Evolutionary conservation across 164 flowering plant genomes (phyloP).

Genomic region (Litsea cubeba): DNA sequence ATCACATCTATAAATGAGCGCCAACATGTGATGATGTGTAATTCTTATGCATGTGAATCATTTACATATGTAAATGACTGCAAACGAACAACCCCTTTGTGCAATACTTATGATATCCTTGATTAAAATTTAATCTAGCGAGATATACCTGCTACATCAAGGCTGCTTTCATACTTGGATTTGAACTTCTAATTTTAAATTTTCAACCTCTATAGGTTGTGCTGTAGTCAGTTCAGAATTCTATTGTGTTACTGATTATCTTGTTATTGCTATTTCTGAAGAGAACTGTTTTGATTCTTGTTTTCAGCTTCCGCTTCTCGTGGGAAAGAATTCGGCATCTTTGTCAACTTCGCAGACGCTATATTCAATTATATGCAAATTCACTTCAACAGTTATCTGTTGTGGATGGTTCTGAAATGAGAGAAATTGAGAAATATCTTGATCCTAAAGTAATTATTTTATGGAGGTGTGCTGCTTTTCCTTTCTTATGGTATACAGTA

Average conservation of each 20-base stretch:
- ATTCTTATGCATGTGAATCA: no score
- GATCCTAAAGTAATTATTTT: slow-evolving; percentile 90
- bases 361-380: slow-evolving; percentile 80
- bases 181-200: not conserved
- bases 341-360: slow-evolving; percentile 82
- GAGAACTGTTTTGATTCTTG: slow-evolving; percentile 5
- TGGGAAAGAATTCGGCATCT: slow-evolving; percentile 79
- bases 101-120: no score
- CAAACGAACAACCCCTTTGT: no score
- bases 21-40: no score
- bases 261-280: not conserved
- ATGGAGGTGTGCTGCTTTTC: slow-evolving; percentile 68
- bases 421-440: slow-evolving; percentile 86
- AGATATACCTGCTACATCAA: not conserved
- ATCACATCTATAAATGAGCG: no score
- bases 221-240: not conserved
- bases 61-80: no score
- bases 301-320: slow-evolving; percentile 73
- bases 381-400: slow-evolving; percentile 58
- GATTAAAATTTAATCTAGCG: not conserved
- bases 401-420: slow-evolving; percentile 41
- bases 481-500: not conserved
- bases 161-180: not conserved
- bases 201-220: not conserved
- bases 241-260: not conserved